Conservation (phyloP, 345 rosid species). For the Brassica nigra region DNA sequence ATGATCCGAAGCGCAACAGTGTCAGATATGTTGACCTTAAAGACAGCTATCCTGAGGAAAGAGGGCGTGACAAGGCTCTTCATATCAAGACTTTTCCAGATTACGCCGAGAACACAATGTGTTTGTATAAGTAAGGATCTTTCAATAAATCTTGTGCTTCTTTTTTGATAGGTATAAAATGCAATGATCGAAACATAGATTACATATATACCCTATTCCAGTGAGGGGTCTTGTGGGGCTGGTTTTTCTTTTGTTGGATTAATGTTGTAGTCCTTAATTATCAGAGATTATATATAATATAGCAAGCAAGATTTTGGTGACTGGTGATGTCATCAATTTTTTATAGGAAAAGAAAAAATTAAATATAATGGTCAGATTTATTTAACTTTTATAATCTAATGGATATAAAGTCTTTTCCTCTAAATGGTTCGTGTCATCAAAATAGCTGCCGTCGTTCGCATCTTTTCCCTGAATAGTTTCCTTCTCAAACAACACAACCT, state of each 20-base stretch:
- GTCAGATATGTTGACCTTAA: background rate
- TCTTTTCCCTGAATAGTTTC: no score
- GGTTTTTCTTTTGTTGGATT: background rate
- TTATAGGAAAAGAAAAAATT: no score
- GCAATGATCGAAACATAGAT: background rate
- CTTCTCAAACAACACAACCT: no score
- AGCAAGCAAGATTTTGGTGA: no score
- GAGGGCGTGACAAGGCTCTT: background rate
- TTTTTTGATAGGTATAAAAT: background rate
- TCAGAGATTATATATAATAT: background rate
- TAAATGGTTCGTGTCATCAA: no score
- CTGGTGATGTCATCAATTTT: no score
- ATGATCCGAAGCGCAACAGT: background rate
- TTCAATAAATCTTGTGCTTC: background rate
- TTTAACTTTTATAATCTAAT: no score
- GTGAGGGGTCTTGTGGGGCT: background rate
- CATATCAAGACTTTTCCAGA: background rate
- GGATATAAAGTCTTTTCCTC: no score
- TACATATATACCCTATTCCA: background rate
- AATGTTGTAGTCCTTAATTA: background rate
- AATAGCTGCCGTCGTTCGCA: no score
- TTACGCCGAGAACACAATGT: background rate
- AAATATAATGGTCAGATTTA: no score
- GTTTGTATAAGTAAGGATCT: background rate
- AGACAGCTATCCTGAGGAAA: background rate